Evolutionary conservation across 2,329 filamentous ascomycete genomes (phyloP).

Genomic region (Pseudogymnoascus pannorum): DNA sequence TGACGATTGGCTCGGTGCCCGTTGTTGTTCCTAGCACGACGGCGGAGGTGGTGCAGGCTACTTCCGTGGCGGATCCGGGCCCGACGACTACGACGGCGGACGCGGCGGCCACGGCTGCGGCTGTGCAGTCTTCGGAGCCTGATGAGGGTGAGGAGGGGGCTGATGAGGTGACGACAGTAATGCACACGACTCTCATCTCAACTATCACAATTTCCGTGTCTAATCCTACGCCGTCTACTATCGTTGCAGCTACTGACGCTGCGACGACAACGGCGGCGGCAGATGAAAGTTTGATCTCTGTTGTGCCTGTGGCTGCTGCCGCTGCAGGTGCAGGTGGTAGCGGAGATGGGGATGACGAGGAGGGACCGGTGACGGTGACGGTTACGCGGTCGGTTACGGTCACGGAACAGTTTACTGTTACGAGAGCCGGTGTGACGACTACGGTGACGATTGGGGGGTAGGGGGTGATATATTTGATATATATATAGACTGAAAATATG

Average conservation of each 20-base stretch:
- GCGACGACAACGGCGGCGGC: neutral
- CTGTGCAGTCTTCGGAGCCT: neutral
- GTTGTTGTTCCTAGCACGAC: neutral
- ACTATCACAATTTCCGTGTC: neutral
- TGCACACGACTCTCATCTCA: neutral
- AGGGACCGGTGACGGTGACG: neutral
- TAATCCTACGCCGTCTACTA: neutral
- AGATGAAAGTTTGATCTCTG: neutral
- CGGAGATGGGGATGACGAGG: neutral
- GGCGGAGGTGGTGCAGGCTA: neutral
- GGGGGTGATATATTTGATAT: neutral
- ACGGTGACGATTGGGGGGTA: neutral
- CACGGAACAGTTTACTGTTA: constrained; percentile 3
- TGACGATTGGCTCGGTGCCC: neutral
- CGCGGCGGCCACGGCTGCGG: neutral
- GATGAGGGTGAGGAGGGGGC: neutral
- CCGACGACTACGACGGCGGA: neutral
- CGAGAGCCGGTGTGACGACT: neutral
- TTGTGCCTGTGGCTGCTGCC: neutral
- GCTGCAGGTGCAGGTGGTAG: neutral
- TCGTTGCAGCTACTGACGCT: neutral
- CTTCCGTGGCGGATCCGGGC: neutral
- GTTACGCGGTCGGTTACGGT: constrained; percentile 9
- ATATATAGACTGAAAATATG: neutral
- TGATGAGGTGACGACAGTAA: neutral